phyloP scores from a whole-genome alignment of 371 early-diverging fungal species.

The Blakeslea trispora region DNA sequence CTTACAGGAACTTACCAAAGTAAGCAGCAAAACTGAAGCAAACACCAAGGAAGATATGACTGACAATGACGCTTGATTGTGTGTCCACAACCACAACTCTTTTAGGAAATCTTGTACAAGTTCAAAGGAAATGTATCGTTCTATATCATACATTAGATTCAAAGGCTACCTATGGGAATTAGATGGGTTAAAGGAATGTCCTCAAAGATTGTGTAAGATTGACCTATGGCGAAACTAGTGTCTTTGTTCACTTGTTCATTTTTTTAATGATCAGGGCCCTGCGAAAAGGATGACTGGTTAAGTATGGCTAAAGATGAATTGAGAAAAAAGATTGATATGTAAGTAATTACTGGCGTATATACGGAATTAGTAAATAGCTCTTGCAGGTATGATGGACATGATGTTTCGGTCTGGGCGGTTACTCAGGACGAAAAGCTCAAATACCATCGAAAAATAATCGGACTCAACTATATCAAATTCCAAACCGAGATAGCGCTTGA shows the following conservation, averaged over 20 bases:
- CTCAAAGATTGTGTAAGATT: slow-evolving; percentile 33
- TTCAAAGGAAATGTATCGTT: slow-evolving; percentile 33
- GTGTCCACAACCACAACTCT: background rate
- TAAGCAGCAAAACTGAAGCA: too few species aligned
- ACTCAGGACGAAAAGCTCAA: slow-evolving; percentile 23
- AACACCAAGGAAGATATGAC: slow-evolving; percentile 6
- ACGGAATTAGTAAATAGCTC: too few species aligned
- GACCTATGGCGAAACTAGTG: too few species aligned
- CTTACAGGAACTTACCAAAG: too few species aligned
- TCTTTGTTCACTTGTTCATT: too few species aligned
- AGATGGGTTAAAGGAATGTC: slow-evolving; percentile 47
- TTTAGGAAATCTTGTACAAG: background rate
- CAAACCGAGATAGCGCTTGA: slow-evolving; percentile 20
- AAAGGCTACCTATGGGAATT: slow-evolving; percentile 51
- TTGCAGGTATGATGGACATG: too few species aligned
- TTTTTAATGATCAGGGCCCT: slow-evolving; percentile 13
- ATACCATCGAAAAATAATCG: slow-evolving; percentile 21
- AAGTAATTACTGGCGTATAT: too few species aligned
- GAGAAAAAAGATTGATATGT: slow-evolving; percentile 15
- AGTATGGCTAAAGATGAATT: slow-evolving; percentile 13
- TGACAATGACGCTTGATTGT: background rate
- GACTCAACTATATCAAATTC: slow-evolving; percentile 13
- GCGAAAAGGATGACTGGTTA: slow-evolving; percentile 23
- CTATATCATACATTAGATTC: slow-evolving; percentile 33
- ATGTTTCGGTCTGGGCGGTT: slow-evolving; percentile 22